Conservation (phyloP, 2,329 filamentous ascomycete genomes). For the Elsinoe ampelina region DNA sequence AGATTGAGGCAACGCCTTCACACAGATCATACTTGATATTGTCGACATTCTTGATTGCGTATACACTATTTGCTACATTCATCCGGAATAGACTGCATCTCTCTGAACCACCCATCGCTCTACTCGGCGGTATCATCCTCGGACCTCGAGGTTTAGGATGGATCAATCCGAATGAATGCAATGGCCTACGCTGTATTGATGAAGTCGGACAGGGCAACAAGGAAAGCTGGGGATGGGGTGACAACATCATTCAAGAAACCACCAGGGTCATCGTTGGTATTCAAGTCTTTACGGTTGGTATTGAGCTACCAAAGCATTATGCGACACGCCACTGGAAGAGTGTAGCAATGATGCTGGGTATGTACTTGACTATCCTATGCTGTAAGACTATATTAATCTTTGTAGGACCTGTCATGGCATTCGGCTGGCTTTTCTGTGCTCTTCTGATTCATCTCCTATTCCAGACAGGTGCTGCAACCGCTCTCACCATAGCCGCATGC, state of each 20-base stretch:
- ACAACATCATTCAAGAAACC: slow-evolving; percentile 32
- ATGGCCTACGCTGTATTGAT: slow-evolving; percentile 19
- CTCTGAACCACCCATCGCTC: slow-evolving; percentile 40
- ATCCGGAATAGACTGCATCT: slow-evolving; percentile 41
- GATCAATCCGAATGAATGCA: slow-evolving; percentile 34
- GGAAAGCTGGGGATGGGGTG: slow-evolving; percentile 34
- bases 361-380: not conserved
- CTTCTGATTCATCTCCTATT: slow-evolving; percentile 41
- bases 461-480: slow-evolving; percentile 35
- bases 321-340: slow-evolving; percentile 45
- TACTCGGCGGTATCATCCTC: slow-evolving; percentile 36
- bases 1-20: slow-evolving; percentile 38
- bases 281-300: slow-evolving; percentile 31
- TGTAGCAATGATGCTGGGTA: slow-evolving; percentile 36
- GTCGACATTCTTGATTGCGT: slow-evolving; percentile 37
- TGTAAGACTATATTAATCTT: not conserved
- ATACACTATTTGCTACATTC: slow-evolving; percentile 38
- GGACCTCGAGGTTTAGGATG: slow-evolving; percentile 34
- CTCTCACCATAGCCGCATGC: slow-evolving; percentile 45
- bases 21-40: slow-evolving; percentile 39
- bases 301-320: slow-evolving; percentile 35
- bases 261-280: slow-evolving; percentile 40
- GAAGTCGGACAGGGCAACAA: slow-evolving; percentile 13
- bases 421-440: slow-evolving; percentile 40
- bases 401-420: slow-evolving; percentile 42